A percentile compares a stretch with the other conserved stretches of the same genome.
Evolutionary conservation across 2,329 filamentous ascomycete genomes (phyloP).

Genomic region (Cladosporium colombiae): DNA sequence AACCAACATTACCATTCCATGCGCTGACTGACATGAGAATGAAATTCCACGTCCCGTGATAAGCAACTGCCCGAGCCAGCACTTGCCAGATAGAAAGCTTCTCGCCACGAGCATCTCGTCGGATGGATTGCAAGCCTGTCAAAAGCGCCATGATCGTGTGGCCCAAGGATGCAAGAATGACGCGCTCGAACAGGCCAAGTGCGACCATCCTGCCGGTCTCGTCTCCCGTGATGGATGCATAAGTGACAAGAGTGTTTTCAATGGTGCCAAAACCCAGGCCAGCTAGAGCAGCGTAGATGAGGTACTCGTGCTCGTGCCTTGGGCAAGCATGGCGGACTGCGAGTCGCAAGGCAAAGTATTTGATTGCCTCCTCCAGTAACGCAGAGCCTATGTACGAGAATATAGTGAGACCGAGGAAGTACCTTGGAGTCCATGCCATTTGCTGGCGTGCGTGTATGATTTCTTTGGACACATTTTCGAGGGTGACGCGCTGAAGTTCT

Average conservation of each 20-base stretch:
- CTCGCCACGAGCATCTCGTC: slow-evolving; percentile 10
- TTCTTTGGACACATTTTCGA: background rate
- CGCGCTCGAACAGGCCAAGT: background rate
- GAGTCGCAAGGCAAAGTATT: slow-evolving; percentile 3
- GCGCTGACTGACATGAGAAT: slow-evolving; percentile 1
- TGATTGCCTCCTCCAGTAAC: background rate
- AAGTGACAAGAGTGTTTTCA: slow-evolving; percentile 6
- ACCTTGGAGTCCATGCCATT: slow-evolving; percentile 9
- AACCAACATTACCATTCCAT: slow-evolving; percentile 8
- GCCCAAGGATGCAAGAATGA: background rate
- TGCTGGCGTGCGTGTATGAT: background rate
- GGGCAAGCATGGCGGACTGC: slow-evolving; percentile 5
- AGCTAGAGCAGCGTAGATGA: slow-evolving; percentile 3
- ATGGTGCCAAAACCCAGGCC: slow-evolving; percentile 7
- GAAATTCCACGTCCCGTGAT: slow-evolving; percentile 1
- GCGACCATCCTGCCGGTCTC: background rate
- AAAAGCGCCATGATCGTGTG: slow-evolving; percentile 11
- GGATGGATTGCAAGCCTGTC: slow-evolving; percentile 7
- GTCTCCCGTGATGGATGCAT: background rate
- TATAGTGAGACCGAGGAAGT: background rate
- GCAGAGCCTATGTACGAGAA: slow-evolving; percentile 2
- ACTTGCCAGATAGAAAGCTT: slow-evolving; percentile 5
- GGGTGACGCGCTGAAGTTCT: background rate
- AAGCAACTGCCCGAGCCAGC: background rate
- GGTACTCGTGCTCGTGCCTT: slow-evolving; percentile 12